These are phyloP conservation scores for Balansia obtecta DNA, from an alignment of 2,329 filamentous ascomycete genomes.

Conservation along the genomic window DNA sequence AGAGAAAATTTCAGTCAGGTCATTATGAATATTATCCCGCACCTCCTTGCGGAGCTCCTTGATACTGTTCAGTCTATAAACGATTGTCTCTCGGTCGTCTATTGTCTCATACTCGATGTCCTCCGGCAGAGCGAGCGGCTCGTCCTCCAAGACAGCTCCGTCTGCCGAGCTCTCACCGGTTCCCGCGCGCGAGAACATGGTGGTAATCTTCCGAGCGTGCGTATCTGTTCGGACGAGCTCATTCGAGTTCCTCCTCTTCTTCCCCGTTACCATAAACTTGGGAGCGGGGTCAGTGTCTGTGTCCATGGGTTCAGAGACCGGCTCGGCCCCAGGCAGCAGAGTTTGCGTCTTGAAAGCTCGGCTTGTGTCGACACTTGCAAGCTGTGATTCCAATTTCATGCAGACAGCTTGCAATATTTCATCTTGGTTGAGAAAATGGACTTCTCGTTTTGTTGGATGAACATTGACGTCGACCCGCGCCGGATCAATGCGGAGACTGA, in stretches of 20 bases:
- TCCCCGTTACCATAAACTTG: slow-evolving; percentile 24
- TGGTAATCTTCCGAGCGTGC: slow-evolving; percentile 84
- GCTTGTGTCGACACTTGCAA: slow-evolving; percentile 84
- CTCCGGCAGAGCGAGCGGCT: slow-evolving; percentile 27
- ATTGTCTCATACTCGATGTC: slow-evolving; percentile 54
- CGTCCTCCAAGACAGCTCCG: slow-evolving; percentile 13
- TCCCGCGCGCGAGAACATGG: slow-evolving; percentile 63
- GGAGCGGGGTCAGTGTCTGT: slow-evolving; percentile 17
- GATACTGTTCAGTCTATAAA: slow-evolving; percentile 69
- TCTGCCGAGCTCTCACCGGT: slow-evolving; percentile 11
- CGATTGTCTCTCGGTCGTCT: slow-evolving; percentile 54
- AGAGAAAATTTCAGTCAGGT: slow-evolving; percentile 76
- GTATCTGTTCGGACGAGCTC: slow-evolving; percentile 85
- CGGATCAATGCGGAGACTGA: slow-evolving; percentile 87
- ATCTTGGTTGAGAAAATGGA: slow-evolving; percentile 95
- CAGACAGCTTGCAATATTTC: slow-evolving; percentile 86
- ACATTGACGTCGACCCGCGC: slow-evolving; percentile 92
- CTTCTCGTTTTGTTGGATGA: slow-evolving; percentile 91
- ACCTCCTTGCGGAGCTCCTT: slow-evolving; percentile 75
- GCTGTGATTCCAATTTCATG: slow-evolving; percentile 60
- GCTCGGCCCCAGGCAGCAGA: slow-evolving; percentile 56
- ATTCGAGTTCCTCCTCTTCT: slow-evolving; percentile 41
- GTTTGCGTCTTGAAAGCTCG: slow-evolving; percentile 92
- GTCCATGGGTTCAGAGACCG: slow-evolving; percentile 13
- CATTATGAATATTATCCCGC: slow-evolving; percentile 69